Evolutionary conservation across 1,284 basidiomycete species (phyloP).

Genomic region (Cutaneotrichosporon sp.): DNA sequence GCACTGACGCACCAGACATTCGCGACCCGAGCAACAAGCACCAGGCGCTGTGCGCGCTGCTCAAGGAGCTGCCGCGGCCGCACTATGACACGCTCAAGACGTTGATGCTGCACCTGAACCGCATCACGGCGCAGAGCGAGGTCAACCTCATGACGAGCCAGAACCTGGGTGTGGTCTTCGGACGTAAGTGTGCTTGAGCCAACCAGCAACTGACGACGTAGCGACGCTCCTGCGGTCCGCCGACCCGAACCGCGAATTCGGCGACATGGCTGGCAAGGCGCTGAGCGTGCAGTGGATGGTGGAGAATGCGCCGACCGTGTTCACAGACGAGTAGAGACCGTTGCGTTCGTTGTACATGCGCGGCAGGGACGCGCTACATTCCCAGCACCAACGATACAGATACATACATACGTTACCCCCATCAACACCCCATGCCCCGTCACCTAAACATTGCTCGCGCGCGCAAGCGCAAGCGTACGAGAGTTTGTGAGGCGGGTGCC

Average conservation of each 20-base stretch:
- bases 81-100: constrained; percentile 79
- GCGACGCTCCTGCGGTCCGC: constrained; percentile 89
- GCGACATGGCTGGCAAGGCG: constrained; percentile 83
- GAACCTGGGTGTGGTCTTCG: constrained; percentile 99
- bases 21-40: constrained; percentile 62
- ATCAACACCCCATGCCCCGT: no score
- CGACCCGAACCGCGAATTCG: constrained; percentile 82
- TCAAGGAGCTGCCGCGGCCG: constrained; percentile 72
- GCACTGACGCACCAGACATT: constrained; percentile 48
- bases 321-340: constrained; percentile 15
- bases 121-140: constrained; percentile 64
- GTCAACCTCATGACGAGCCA: constrained; percentile 90
- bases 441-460: no score
- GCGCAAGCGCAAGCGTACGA: no score
- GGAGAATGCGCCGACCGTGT: constrained; percentile 66
- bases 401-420: no score
- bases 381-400: no score
- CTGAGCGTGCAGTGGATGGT: constrained; percentile 86
- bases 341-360: no score
- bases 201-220: constrained; percentile 44
- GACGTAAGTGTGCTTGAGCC: constrained; percentile 68
- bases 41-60: constrained; percentile 61
- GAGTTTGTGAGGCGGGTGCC: no score
- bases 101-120: constrained; percentile 83
- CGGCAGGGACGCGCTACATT: no score